A percentile compares a stretch with the other conserved stretches of the same genome.
Evolutionary conservation across 2,329 filamentous ascomycete genomes (phyloP).

Genomic region (Elsinoe australis): DNA sequence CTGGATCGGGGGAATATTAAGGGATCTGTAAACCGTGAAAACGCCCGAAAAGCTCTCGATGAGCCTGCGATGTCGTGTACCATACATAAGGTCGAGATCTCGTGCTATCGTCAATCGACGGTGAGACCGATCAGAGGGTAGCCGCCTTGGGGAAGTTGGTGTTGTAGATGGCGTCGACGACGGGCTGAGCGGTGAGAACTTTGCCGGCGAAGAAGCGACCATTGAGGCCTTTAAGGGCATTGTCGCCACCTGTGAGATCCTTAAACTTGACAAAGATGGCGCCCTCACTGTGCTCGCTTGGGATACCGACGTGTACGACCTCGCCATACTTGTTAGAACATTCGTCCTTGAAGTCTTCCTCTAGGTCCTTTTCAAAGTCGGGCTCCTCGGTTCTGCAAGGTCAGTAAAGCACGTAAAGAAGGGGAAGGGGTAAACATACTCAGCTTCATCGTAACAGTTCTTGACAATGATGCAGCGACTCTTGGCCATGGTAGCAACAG

Average conservation of each 20-base stretch:
- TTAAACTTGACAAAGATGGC: constrained; percentile 99
- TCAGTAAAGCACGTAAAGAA: constrained; percentile 18
- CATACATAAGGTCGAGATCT: neutral
- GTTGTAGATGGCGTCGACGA: constrained; percentile 95
- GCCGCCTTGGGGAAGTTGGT: constrained; percentile 32
- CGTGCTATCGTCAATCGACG: no score
- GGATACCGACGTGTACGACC: constrained; percentile 76
- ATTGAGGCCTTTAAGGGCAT: constrained; percentile 95
- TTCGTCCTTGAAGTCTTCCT: constrained; percentile 86
- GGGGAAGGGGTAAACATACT: constrained; percentile 54
- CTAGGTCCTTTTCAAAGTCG: constrained; percentile 83
- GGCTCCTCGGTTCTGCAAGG: constrained; percentile 66
- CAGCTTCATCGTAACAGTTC: constrained; percentile 87
- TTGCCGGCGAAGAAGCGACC: constrained; percentile 90
- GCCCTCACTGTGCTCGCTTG: constrained; percentile 67
- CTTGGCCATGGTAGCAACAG: constrained; percentile 82
- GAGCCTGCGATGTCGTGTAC: no score
- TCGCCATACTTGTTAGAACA: constrained; percentile 94
- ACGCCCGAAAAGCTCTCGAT: neutral
- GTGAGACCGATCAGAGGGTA: constrained; percentile 21
- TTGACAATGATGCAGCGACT: constrained; percentile 89
- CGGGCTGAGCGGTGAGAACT: constrained; percentile 87
- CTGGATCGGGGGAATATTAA: neutral
- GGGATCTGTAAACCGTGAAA: constrained; percentile 5
- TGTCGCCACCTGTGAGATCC: constrained; percentile 87